Percentiles rank a stretch among this genome's conserved stretches.
Evolutionary conservation across 2,329 filamentous ascomycete species (phyloP).

Genomic region (Pseudocercospora ulei): DNA sequence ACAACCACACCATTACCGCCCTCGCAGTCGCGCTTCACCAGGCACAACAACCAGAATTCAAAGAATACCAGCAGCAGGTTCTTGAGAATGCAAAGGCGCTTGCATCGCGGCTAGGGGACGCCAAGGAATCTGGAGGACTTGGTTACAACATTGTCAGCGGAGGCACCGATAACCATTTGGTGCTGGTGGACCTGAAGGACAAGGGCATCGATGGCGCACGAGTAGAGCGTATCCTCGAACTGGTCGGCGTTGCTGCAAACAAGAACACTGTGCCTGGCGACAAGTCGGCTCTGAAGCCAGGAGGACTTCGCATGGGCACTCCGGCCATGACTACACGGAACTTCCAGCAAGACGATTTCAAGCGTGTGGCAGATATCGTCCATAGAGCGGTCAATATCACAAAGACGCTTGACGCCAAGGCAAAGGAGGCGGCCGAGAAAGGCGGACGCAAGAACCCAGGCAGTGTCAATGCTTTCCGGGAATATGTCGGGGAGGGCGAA

Average conservation of each 20-base stretch:
- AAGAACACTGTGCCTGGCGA: slow-evolving; percentile 98
- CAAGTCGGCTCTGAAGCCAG: slow-evolving; percentile 83
- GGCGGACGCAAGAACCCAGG: slow-evolving; percentile 56
- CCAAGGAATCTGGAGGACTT: slow-evolving; percentile 64
- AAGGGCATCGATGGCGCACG: slow-evolving; percentile 84
- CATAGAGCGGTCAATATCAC: slow-evolving; percentile 74
- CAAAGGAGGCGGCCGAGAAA: slow-evolving; percentile 58
- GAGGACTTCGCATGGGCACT: slow-evolving; percentile 85
- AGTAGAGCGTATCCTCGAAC: slow-evolving; percentile 89
- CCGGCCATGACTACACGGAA: slow-evolving; percentile 96
- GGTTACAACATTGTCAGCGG: slow-evolving; percentile 85
- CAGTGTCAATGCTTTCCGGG: slow-evolving; percentile 57
- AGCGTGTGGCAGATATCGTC: slow-evolving; percentile 73
- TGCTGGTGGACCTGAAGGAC: slow-evolving; percentile 82
- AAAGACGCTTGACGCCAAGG: slow-evolving; percentile 62
- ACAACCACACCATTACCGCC: slow-evolving; percentile 98
- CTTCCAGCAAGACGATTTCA: slow-evolving; percentile 82
- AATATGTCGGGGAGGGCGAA: slow-evolving; percentile 58
- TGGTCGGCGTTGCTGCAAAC: slow-evolving; percentile 97
- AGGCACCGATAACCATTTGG: slow-evolving; percentile 94
- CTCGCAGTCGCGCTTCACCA: slow-evolving; percentile 91
- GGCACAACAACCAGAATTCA: slow-evolving; percentile 80
- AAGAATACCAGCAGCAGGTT: slow-evolving; percentile 81
- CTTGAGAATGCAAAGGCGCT: slow-evolving; percentile 85
- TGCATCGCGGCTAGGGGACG: slow-evolving; percentile 54